Evolutionary conservation across 2,329 filamentous ascomycete species (phyloP).

Genomic region (Endothia cerciana): DNA sequence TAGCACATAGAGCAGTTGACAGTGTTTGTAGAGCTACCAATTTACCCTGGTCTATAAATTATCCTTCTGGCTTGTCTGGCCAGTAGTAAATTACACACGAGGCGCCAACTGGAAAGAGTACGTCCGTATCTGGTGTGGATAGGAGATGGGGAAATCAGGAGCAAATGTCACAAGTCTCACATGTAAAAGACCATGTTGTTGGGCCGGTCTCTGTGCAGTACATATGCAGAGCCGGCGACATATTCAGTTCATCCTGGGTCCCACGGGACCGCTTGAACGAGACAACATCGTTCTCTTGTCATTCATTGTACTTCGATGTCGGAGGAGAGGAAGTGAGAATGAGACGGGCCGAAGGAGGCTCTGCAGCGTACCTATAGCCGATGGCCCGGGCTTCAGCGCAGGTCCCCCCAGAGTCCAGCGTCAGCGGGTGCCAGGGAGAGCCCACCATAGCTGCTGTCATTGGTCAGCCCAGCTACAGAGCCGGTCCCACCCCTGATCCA

Average conservation of each 20-base stretch:
- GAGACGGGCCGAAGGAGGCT: conserved; percentile 7
- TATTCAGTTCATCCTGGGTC: too few species aligned
- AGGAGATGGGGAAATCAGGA: neutral
- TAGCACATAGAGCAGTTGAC: too few species aligned
- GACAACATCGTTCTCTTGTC: too few species aligned
- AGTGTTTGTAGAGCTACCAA: too few species aligned
- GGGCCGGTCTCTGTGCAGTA: too few species aligned
- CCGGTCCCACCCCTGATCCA: neutral
- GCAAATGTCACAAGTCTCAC: neutral
- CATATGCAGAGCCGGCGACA: too few species aligned
- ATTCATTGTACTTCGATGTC: neutral
- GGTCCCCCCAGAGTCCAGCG: neutral
- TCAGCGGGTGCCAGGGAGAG: neutral
- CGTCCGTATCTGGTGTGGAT: neutral
- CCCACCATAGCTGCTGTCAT: conserved; percentile 7
- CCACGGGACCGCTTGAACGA: too few species aligned
- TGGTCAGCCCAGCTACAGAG: neutral
- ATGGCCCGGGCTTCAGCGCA: neutral
- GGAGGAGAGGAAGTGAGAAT: conserved; percentile 3
- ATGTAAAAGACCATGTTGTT: neutral
- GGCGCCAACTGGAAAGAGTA: too few species aligned
- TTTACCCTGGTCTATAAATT: too few species aligned
- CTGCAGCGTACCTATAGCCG: neutral
- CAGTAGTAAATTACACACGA: too few species aligned
- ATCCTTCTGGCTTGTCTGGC: too few species aligned